Conservation (phyloP, 2,329 filamentous ascomycete genomes). For the Penicillium sp. region DNA sequence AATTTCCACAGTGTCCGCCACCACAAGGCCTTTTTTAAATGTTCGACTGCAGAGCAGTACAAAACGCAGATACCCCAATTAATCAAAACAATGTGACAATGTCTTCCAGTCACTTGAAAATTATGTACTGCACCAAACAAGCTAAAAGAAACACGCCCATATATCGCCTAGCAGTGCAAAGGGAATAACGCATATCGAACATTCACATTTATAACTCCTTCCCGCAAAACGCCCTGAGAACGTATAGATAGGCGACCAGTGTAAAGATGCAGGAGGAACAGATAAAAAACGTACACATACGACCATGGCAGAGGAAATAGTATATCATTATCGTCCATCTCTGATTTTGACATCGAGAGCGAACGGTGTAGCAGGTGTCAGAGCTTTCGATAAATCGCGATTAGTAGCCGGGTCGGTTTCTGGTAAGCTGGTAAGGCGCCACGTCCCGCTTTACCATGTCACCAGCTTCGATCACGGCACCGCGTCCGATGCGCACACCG, state of each 20-base stretch:
- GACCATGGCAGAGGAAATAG: not conserved
- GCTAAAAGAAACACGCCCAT: not conserved
- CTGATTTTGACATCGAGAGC: not conserved
- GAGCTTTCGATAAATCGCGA: not conserved
- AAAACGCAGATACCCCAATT: not conserved
- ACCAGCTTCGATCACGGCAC: constrained; percentile 46
- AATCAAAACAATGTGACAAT: not conserved
- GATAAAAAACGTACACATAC: not conserved
- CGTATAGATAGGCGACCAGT: not conserved
- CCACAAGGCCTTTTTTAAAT: not conserved
- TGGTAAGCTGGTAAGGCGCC: constrained; percentile 42
- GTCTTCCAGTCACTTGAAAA: not conserved
- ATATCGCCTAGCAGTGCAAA: not conserved
- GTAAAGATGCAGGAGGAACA: not conserved
- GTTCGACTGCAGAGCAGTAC: not conserved
- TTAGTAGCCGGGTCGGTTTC: constrained; percentile 39
- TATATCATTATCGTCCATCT: not conserved
- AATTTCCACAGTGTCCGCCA: not conserved
- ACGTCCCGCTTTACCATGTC: constrained; percentile 46
- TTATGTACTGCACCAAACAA: not conserved
- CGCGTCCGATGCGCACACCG: constrained; percentile 42
- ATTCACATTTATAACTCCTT: not conserved
- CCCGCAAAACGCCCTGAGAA: not conserved
- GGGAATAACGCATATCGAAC: not conserved
- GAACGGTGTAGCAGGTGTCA: not conserved